Percentiles rank a stretch among this genome's conserved stretches.
Conservation (phyloP, 2,329 filamentous ascomycete genomes). For the Pseudocercospora fijiensis region DNA sequence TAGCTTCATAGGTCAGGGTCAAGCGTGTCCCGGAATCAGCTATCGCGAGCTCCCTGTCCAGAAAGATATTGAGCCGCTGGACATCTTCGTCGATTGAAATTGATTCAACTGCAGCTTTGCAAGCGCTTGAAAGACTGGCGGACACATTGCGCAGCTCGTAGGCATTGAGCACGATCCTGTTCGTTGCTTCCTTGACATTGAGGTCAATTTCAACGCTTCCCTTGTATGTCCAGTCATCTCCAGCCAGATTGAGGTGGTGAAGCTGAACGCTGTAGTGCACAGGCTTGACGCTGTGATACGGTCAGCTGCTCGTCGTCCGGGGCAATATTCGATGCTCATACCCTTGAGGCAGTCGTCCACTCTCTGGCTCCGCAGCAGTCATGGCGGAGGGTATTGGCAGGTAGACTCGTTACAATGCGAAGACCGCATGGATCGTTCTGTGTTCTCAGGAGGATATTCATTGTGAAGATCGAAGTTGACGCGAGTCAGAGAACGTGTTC, state of each 20-base stretch:
- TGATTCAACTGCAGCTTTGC: conserved; percentile 54
- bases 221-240: conserved; percentile 72
- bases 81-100: not conserved
- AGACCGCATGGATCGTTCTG: not conserved
- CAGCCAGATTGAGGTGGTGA: conserved; percentile 66
- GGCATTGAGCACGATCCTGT: conserved; percentile 76
- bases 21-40: conserved; percentile 56
- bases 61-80: not conserved
- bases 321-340: not conserved
- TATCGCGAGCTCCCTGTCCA: not conserved
- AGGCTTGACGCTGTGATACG: conserved; percentile 64
- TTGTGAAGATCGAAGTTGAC: not conserved
- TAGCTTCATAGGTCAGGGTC: conserved; percentile 71
- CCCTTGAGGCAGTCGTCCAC: conserved; percentile 2
- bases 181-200: conserved; percentile 67
- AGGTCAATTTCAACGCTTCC: conserved; percentile 77
- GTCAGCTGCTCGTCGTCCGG: not conserved
- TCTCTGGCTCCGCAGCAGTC: not conserved
- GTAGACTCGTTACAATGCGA: not conserved
- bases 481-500: not conserved
- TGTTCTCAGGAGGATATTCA: not conserved
- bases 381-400: not conserved
- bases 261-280: conserved; percentile 79
- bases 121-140: conserved; percentile 60
- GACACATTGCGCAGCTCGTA: conserved; percentile 73